These are phyloP conservation scores for Cadophora sp. DNA, from an alignment of 2,329 filamentous ascomycete genomes.

Conservation along the genomic window DNA sequence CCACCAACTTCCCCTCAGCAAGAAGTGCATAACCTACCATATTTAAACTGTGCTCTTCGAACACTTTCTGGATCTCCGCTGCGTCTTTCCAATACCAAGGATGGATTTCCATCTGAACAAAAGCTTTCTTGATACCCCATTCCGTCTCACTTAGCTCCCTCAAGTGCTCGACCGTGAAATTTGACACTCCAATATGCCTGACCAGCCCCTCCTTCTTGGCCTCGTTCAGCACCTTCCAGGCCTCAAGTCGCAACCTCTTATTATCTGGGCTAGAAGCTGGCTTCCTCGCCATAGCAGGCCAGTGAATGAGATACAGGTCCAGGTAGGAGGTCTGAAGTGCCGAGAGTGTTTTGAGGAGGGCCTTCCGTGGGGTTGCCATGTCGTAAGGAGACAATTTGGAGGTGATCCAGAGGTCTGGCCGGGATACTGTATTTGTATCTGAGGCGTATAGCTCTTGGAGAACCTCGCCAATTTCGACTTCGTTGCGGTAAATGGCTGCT, in stretches of 20 bases:
- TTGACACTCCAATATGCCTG: conserved; percentile 81
- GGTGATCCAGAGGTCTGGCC: conserved; percentile 73
- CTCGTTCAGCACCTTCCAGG: conserved; percentile 74
- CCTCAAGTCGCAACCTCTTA: conserved; percentile 60
- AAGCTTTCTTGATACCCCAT: conserved; percentile 61
- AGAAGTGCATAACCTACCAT: conserved; percentile 35
- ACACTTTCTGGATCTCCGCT: conserved; percentile 27
- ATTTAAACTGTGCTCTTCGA: conserved; percentile 20
- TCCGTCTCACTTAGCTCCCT: conserved; percentile 63
- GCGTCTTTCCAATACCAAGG: conserved; percentile 50
- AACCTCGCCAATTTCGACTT: conserved; percentile 69
- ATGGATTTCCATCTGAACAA: conserved; percentile 85
- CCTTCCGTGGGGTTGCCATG: conserved; percentile 72
- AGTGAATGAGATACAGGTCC: conserved; percentile 76
- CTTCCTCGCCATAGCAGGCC: conserved; percentile 56
- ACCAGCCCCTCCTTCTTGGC: conserved; percentile 71
- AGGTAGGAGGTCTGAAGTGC: conserved; percentile 71
- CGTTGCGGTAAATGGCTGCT: conserved; percentile 76
- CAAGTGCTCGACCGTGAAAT: conserved; percentile 72
- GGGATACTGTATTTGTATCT: conserved; percentile 65
- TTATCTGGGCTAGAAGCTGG: conserved; percentile 62
- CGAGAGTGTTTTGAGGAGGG: conserved; percentile 63
- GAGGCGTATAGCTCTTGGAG: conserved; percentile 51
- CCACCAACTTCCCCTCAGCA: conserved; percentile 33
- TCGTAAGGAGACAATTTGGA: conserved; percentile 85